Evolutionary conservation across 345 rosid species (phyloP), one percentile per base, ranked within the genome.

Genomic region (Rhodamnia rubescens): DNA sequence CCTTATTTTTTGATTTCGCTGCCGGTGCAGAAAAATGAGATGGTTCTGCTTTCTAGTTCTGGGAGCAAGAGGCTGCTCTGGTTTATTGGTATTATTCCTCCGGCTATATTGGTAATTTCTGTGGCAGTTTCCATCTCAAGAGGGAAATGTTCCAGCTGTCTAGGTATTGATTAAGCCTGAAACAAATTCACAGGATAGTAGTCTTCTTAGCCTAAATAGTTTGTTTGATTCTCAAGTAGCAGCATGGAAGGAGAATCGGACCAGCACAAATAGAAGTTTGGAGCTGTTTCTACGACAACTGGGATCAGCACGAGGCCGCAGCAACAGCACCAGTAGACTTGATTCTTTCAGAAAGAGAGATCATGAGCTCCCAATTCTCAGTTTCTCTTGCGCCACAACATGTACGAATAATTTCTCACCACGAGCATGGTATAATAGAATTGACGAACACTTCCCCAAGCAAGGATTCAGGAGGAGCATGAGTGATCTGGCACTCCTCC

Each of bases 371-470:
- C 85, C 44, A 0, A 61, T 57, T 58, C 53, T 84, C 55, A 84
- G 81, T 50, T 84, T 84, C 29, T 58, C 54, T 11, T 84, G 16
- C 5, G 82, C 88, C 14, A 80, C 83, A 85, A 47, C 52, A 52
- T 90, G 90, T 21, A 88, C 90, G 4, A 42, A 87, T 7, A 59
- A 87, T 32, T 90, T 90, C 75, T 88, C 89, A n/a, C n/a, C n/a
- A n/a, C n/a, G n/a, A n/a, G n/a, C n/a, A n/a, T n/a, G n/a, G n/a
- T n/a, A n/a, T n/a, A n/a, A n/a, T n/a, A n/a, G n/a, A n/a, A n/a
- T n/a, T n/a, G n/a, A n/a, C n/a, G n/a, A n/a, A n/a, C n/a, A n/a
- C n/a, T n/a, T n/a, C n/a, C n/a, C n/a, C n/a, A n/a, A n/a, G n/a
- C n/a, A n/a, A n/a, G n/a, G n/a, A n/a, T n/a, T n/a, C n/a, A n/a